Conservation (phyloP, 805 yeast species). For the Wickerhamiella vanderwaltii region DNA sequence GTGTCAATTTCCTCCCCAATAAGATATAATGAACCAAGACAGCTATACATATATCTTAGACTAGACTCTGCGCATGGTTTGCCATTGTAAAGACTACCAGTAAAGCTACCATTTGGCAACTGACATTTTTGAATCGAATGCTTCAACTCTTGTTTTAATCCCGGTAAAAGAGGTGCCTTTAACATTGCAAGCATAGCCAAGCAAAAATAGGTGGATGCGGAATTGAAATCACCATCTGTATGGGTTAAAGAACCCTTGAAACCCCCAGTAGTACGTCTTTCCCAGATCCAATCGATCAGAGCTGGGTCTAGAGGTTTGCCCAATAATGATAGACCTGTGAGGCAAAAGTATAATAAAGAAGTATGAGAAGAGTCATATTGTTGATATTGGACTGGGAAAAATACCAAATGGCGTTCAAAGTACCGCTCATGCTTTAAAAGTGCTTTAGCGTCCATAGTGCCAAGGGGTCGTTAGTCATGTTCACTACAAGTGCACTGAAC, state of each 20-base stretch:
- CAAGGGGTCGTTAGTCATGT: too few relatives aligned
- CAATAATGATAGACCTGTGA: slow-evolving; percentile 15
- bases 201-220: slow-evolving; percentile 71
- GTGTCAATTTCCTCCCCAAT: slow-evolving; percentile 14
- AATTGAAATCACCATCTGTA: slow-evolving; percentile 42
- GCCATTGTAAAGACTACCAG: slow-evolving; percentile 28
- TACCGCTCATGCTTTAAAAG: slow-evolving; percentile 11
- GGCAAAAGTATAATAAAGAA: slow-evolving; percentile 18
- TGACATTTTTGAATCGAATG: slow-evolving; percentile 51
- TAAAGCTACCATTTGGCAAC: slow-evolving; percentile 45
- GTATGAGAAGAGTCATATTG: slow-evolving; percentile 19
- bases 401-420: slow-evolving; percentile 16
- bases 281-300: not conserved
- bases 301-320: slow-evolving; percentile 1
- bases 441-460: not conserved
- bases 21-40: slow-evolving; percentile 25
- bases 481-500: too few relatives aligned
- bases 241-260: slow-evolving; percentile 51
- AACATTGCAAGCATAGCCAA: slow-evolving; percentile 43
- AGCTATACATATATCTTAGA: slow-evolving; percentile 62
- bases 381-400: slow-evolving; percentile 16
- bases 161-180: slow-evolving; percentile 27
- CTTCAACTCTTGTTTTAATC: slow-evolving; percentile 37
- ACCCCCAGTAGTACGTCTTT: slow-evolving; percentile 28
- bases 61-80: slow-evolving; percentile 51